Conservation (phyloP, 164 flowering plant genomes). For the Magnolia changhungtana region DNA sequence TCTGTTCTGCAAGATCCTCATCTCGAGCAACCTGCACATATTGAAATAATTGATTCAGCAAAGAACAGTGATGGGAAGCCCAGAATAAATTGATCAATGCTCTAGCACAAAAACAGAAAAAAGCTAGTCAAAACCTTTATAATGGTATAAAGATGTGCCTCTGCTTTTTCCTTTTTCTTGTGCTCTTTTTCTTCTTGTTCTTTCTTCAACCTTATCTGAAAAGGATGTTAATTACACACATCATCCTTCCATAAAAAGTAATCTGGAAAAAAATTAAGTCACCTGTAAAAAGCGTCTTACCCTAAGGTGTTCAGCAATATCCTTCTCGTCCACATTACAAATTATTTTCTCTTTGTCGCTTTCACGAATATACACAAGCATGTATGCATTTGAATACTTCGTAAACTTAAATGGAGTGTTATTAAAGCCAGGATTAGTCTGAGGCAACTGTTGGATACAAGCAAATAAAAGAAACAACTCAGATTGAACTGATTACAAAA, state of each 20-base stretch:
- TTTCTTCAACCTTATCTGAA: conserved; percentile 77
- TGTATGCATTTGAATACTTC: conserved; percentile 88
- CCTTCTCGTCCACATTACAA: conserved; percentile 84
- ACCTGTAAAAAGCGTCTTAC: conserved; percentile 26
- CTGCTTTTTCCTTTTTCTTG: conserved; percentile 79
- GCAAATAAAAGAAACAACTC: conserved; percentile 3
- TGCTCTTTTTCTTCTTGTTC: conserved; percentile 93
- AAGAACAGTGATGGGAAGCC: background rate
- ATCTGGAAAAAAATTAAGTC: background rate
- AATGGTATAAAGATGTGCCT: conserved; percentile 78
- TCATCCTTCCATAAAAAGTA: background rate
- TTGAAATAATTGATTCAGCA: background rate
- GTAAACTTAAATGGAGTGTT: conserved; percentile 85
- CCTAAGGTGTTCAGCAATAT: conserved; percentile 85
- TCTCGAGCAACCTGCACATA: conserved; percentile 63
- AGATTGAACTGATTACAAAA: background rate
- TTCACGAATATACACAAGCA: conserved; percentile 92
- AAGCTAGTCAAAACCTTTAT: conserved; percentile 51
- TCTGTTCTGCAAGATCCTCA: conserved; percentile 74
- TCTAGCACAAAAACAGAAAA: background rate
- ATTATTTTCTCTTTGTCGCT: conserved; percentile 87
- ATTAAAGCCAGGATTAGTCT: conserved; percentile 84
- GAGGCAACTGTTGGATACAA: conserved; percentile 62
- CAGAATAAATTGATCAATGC: background rate
- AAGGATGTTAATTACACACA: background rate